Base-by-base conservation (phyloP, 2,329 filamentous ascomycete species). In the Neonectria faginata region DNA sequence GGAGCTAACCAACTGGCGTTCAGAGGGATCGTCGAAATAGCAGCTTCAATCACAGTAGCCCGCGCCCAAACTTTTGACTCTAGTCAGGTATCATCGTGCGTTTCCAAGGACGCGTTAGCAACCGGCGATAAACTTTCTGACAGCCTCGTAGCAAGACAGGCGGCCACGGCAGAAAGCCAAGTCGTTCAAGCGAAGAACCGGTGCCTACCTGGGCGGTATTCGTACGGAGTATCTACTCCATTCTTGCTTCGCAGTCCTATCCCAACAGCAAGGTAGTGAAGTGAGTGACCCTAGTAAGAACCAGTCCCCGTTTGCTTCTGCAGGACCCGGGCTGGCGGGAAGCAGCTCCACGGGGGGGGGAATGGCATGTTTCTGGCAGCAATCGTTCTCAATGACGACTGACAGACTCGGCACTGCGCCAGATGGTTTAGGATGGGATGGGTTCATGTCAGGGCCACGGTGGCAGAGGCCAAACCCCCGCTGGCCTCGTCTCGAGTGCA, bases 51-150 rank as follows among this genome's bases (percentile, higher is more conserved):
- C 18, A 39, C 50, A 22, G 45, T 29, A 39, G 36, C 12, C 14
- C 8, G 14, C 36, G 18, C 22, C 55, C 22, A 51, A 29, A 44
- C 11, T 39, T 39, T 58, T 18, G 31, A 12, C 27, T 44, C 42
- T n/a, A 29, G 16, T 18, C 29, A 22, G 51, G 61, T 60, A 22
- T 47, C 56, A 64, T 56, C 61, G 56, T 39, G 56, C 25, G 56
- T 64, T 64, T 59, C 51, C 45, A 44, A 42, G 44, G 27, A 41
- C 45, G 27, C 44, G 44, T 64, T 52, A 47, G 55, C 36, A 48
- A 48, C 20, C 33, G 51, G 33, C 22, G 31, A 50, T 51, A 22
- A 58, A 59, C 47, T 56, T 31, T 39, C n/a, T 29, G 31, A 45
- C 22, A 27, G 27, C 18, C 14, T n/a, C 25, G 44, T n/a, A 31